Evolutionary conservation across 768 basidiomycete species (phyloP).

Genomic region (Flagelloscypha sp.): DNA sequence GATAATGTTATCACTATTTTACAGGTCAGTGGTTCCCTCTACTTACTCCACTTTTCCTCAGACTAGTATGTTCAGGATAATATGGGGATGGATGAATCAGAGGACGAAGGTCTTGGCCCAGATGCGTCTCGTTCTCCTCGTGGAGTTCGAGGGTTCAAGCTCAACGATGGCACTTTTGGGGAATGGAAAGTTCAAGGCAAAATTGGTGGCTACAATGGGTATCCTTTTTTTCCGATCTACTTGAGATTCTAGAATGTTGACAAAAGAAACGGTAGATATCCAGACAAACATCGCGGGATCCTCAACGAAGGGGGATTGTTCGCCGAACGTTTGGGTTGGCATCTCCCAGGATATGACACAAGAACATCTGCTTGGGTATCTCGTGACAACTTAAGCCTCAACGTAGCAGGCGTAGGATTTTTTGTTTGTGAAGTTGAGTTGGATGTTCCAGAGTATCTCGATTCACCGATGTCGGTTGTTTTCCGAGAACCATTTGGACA

Average conservation of each 20-base stretch:
- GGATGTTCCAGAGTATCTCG: conserved; percentile 48
- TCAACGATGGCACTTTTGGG: conserved; percentile 53
- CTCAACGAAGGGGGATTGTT: conserved; percentile 68
- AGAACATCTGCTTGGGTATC: conserved; percentile 46
- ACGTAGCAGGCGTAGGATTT: conserved; percentile 67
- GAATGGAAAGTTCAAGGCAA: conserved; percentile 73
- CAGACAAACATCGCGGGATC: conserved; percentile 65
- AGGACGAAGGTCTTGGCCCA: conserved; percentile 33
- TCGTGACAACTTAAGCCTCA: conserved; percentile 51
- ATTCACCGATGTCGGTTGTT: conserved; percentile 63
- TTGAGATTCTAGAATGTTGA: too few relatives aligned
- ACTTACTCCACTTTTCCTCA: neutral
- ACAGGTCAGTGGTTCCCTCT: conserved; percentile 36
- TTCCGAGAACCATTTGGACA: conserved; percentile 54
- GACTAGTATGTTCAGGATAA: conserved; percentile 46
- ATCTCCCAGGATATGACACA: conserved; percentile 62
- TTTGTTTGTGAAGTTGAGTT: conserved; percentile 70
- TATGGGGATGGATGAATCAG: conserved; percentile 66
- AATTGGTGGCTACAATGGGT: conserved; percentile 62
- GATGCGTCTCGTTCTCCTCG: conserved; percentile 65
- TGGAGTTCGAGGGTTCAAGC: conserved; percentile 67
- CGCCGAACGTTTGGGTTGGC: conserved; percentile 68
- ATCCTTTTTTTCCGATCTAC: conserved; percentile 15
- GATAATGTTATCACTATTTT: conserved; percentile 77
- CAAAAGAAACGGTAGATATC: too few relatives aligned